phyloP scores from a whole-genome alignment of 441 rosid genomes.

The Pelargonium cotyledonis region DNA sequence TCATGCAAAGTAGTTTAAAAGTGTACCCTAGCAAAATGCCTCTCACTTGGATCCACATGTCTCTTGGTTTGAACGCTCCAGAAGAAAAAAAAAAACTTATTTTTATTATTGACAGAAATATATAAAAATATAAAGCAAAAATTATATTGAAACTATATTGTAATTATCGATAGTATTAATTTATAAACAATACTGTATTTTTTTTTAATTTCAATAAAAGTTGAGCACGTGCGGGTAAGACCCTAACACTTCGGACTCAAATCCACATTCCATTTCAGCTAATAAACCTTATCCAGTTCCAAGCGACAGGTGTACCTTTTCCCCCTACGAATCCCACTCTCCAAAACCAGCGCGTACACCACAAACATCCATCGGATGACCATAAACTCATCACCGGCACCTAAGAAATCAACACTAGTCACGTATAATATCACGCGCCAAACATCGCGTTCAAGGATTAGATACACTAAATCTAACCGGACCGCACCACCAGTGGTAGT shows the following conservation, averaged over 20 bases:
- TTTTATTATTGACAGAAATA: too few relatives aligned
- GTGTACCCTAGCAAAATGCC: too few relatives aligned
- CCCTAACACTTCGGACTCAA: not conserved
- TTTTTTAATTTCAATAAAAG: not conserved
- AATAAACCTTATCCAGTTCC: constrained; percentile 1
- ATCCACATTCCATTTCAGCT: not conserved
- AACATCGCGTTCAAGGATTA: not conserved
- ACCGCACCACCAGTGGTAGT: too few relatives aligned
- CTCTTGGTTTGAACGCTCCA: too few relatives aligned
- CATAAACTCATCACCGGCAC: not conserved
- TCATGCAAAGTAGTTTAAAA: too few relatives aligned
- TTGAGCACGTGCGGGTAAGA: not conserved
- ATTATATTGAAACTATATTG: too few relatives aligned
- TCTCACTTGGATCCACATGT: too few relatives aligned
- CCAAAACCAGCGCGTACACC: not conserved
- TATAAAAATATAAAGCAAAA: too few relatives aligned
- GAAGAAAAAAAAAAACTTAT: too few relatives aligned
- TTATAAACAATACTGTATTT: too few relatives aligned
- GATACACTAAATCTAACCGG: not conserved
- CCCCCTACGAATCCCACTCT: not conserved
- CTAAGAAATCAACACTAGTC: not conserved
- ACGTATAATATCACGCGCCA: not conserved
- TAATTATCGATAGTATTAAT: too few relatives aligned
- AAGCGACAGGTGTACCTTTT: not conserved
- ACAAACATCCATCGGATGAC: not conserved